phyloP scores from a whole-genome alignment of 75 land plant genomes.

The Chamaecyparis obtusa region DNA sequence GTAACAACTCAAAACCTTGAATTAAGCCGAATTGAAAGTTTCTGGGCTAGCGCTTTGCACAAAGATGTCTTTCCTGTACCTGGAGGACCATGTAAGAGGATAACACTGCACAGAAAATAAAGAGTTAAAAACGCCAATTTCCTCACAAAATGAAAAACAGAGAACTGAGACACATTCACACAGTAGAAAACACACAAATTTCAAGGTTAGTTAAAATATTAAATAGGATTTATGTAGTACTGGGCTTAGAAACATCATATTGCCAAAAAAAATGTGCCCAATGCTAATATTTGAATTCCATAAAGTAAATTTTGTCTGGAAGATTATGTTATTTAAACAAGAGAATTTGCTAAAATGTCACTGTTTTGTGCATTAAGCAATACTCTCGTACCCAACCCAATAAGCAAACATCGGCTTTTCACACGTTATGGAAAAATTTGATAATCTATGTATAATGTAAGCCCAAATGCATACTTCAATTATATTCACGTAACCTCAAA shows the following conservation, averaged over 20 bases:
- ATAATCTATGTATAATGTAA: background rate
- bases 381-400: background rate
- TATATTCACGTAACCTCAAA: background rate
- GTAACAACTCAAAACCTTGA: conserved; percentile 43
- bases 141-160: background rate
- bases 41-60: conserved; percentile 93
- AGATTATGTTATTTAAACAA: background rate
- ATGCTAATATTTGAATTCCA: background rate
- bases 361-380: background rate
- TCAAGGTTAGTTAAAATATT: background rate
- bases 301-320: background rate
- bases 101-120: conserved; percentile 48
- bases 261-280: background rate
- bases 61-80: conserved; percentile 97
- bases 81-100: conserved; percentile 95
- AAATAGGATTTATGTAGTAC: background rate
- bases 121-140: background rate
- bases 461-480: background rate
- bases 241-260: background rate
- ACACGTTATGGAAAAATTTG: background rate
- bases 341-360: background rate
- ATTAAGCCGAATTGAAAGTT: conserved; percentile 77
- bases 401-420: background rate
- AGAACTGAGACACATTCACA: background rate
- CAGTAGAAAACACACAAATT: background rate